Evolutionary conservation across 768 basidiomycete species (phyloP).

Genomic region (Boletus eberwhitei): DNA sequence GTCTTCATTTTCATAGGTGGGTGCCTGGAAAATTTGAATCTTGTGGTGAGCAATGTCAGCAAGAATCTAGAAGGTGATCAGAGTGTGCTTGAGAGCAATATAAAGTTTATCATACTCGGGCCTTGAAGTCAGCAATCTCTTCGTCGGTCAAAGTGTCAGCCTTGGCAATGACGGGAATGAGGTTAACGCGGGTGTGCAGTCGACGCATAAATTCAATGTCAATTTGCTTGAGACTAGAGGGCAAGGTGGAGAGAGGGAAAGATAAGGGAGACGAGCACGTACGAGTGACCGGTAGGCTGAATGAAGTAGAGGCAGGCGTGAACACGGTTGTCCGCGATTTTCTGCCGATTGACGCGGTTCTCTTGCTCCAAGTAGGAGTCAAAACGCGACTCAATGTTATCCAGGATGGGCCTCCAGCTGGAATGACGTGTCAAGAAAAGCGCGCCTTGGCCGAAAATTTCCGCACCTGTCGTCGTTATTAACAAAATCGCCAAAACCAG

Average conservation of each 20-base stretch:
- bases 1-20: constrained; percentile 96
- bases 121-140: constrained; percentile 90
- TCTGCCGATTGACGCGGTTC: constrained; percentile 93
- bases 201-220: constrained; percentile 99
- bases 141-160: constrained; percentile 97
- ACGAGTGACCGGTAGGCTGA: constrained; percentile 98
- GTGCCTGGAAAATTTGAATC: constrained; percentile 97
- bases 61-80: constrained; percentile 58
- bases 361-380: constrained; percentile 98
- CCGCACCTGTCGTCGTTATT: constrained; percentile 95
- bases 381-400: constrained; percentile 97
- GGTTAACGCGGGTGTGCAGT: constrained; percentile 94
- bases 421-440: constrained; percentile 16
- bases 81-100: not conserved
- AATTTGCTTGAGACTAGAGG: constrained; percentile 83
- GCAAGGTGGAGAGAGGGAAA: not conserved
- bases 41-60: constrained; percentile 93
- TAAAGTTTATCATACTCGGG: constrained; percentile 53
- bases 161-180: constrained; percentile 98
- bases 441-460: constrained; percentile 11
- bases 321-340: constrained; percentile 94
- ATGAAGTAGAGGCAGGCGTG: constrained; percentile 99
- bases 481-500: constrained; percentile 98
- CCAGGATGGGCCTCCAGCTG: constrained; percentile 98
- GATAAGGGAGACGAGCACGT: constrained; percentile 29